Percentiles rank a stretch among this genome's conserved stretches.
Conservation (phyloP, 352 stramenopile genomes). For the Phytophthora chlamydospora region DNA sequence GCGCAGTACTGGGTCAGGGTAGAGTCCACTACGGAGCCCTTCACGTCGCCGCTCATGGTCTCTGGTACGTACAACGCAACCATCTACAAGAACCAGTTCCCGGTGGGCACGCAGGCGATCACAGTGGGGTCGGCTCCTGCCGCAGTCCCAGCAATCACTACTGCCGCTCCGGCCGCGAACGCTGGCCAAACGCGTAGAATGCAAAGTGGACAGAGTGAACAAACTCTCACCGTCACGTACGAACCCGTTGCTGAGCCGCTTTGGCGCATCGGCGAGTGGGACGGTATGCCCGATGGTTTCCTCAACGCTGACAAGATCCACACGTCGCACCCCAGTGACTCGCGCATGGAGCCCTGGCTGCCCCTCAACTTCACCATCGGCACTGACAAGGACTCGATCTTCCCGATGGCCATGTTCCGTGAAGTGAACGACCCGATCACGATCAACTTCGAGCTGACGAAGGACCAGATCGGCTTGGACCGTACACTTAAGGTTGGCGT, state of each 20-base stretch:
- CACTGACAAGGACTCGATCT: constrained; percentile 31
- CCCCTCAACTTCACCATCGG: constrained; percentile 38
- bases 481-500: constrained; percentile 53
- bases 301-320: constrained; percentile 64
- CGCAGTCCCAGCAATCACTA: not conserved
- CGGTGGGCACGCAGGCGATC: constrained; percentile 40
- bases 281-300: constrained; percentile 56
- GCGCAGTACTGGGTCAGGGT: constrained; percentile 61
- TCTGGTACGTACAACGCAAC: constrained; percentile 54
- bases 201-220: constrained; percentile 9
- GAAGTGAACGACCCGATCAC: constrained; percentile 53
- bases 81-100: constrained; percentile 64
- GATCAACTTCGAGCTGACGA: constrained; percentile 46
- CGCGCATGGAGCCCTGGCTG: constrained; percentile 42
- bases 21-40: constrained; percentile 17
- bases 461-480: constrained; percentile 27
- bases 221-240: constrained; percentile 40
- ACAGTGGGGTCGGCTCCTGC: constrained; percentile 12
- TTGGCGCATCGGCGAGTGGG: constrained; percentile 60
- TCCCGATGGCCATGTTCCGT: constrained; percentile 60
- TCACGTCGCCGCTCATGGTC: constrained; percentile 55
- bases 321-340: constrained; percentile 59
- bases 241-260: constrained; percentile 28
- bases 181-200: constrained; percentile 1
- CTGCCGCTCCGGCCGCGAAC: constrained; percentile 7